Percentiles rank a stretch among this genome's conserved stretches.
Conservation (phyloP, 2,329 filamentous ascomycete genomes). For the Talaromyces sp. region DNA sequence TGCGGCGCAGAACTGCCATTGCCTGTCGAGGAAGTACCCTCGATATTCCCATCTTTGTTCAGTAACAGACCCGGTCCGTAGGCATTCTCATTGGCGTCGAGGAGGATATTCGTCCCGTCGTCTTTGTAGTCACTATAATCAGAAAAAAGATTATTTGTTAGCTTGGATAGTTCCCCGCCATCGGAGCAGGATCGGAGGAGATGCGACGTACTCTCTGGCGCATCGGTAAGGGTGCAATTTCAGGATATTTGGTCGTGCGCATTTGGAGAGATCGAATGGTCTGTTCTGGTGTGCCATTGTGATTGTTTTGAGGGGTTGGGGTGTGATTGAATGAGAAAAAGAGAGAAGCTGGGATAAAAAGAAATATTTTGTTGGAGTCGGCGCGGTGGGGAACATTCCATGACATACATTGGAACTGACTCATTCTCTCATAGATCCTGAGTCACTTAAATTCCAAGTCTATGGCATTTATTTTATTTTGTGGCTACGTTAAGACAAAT, state of each 20-base stretch:
- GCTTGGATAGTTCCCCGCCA: conserved; percentile 1
- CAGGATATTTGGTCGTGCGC: conserved; percentile 74
- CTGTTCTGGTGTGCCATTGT: conserved; percentile 44
- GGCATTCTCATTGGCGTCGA: conserved; percentile 98
- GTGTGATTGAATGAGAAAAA: background rate
- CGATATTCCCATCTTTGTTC: conserved; percentile 48
- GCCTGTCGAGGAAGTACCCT: conserved; percentile 39
- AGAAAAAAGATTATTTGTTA: background rate
- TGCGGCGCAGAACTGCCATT: conserved; percentile 51
- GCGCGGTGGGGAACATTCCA: conserved; percentile 8
- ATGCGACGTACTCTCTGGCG: conserved; percentile 68
- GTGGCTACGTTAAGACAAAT: background rate
- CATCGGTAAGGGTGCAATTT: conserved; percentile 76
- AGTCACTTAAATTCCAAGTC: background rate
- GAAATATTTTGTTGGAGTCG: background rate
- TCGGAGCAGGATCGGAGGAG: conserved; percentile 18
- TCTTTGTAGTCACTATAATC: conserved; percentile 94
- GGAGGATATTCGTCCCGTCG: conserved; percentile 89
- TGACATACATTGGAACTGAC: conserved; percentile 7
- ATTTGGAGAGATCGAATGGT: conserved; percentile 70
- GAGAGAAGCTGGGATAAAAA: background rate
- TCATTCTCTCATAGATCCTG: background rate
- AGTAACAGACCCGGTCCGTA: conserved; percentile 76
- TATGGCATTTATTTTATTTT: background rate
- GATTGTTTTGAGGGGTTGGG: conserved; percentile 4